Conservation (phyloP, 306 rosid species). For the Dryas octopetala region DNA sequence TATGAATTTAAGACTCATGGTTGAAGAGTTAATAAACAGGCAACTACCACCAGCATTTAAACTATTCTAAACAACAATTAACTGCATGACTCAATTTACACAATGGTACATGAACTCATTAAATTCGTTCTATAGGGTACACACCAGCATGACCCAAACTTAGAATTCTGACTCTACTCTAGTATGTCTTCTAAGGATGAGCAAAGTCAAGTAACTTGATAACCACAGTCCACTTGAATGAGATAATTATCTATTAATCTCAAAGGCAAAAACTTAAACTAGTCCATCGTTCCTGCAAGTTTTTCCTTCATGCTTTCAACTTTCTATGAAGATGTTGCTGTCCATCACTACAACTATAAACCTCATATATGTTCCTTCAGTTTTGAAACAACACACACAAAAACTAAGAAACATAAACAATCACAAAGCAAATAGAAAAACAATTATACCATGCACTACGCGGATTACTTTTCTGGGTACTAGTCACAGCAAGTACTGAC, state of each 20-base stretch:
- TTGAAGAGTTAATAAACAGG: background rate
- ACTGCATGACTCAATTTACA: background rate
- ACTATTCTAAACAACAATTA: background rate
- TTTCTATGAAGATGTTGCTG: background rate
- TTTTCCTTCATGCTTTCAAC: background rate
- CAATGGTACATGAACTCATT: background rate
- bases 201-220: background rate
- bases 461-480: conserved; percentile 68
- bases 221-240: background rate
- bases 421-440: conserved; percentile 18
- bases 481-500: conserved; percentile 65
- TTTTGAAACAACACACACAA: conserved; percentile 24
- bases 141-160: background rate
- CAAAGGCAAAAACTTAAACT: conserved; percentile 4
- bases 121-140: background rate
- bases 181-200: background rate
- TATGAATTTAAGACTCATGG: conserved; percentile 13
- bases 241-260: background rate
- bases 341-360: background rate
- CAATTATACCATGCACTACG: conserved; percentile 77
- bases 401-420: background rate
- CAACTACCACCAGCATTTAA: background rate
- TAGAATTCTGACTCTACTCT: background rate
- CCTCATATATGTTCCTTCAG: conserved; percentile 14
- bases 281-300: background rate